Percentiles rank a stretch among this genome's conserved stretches.
phyloP scores from a whole-genome alignment of 352 stramenopile genomes.

The Pythium utonaiense region DNA sequence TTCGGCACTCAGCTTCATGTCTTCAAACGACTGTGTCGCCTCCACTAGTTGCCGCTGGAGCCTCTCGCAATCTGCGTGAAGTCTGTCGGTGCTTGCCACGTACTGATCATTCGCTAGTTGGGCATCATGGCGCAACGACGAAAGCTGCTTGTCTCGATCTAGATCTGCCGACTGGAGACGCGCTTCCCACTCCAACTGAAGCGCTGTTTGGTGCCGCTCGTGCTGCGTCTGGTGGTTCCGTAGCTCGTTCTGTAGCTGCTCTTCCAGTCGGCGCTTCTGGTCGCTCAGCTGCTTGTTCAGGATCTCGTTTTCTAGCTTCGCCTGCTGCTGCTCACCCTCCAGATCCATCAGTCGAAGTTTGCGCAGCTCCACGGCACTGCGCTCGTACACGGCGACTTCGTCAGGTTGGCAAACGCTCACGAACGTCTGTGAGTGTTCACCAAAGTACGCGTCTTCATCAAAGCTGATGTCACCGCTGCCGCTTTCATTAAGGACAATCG shows the following conservation, averaged over 20 bases:
- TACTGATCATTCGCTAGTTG: constrained; percentile 56
- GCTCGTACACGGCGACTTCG: constrained; percentile 57
- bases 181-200: constrained; percentile 31
- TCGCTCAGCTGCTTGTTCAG: constrained; percentile 46
- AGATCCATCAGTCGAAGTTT: constrained; percentile 55
- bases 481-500: neutral
- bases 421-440: constrained; percentile 17
- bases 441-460: constrained; percentile 7
- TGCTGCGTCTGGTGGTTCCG: constrained; percentile 22
- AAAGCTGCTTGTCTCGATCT: constrained; percentile 32
- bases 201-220: constrained; percentile 18
- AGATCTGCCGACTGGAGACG: constrained; percentile 23
- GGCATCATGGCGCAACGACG: constrained; percentile 34
- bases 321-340: constrained; percentile 58
- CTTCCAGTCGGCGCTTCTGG: constrained; percentile 41
- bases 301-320: constrained; percentile 74
- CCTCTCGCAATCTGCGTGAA: constrained; percentile 40
- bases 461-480: neutral
- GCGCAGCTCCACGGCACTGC: constrained; percentile 45
- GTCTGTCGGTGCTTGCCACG: constrained; percentile 38
- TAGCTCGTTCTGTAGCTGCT: constrained; percentile 29
- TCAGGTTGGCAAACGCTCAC: constrained; percentile 37
- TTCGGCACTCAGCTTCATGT: constrained; percentile 33
- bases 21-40: constrained; percentile 30
- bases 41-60: constrained; percentile 30